Evolutionary conservation across 2,329 filamentous ascomycete genomes (phyloP), one percentile per base, ranked within the genome.

Genomic region (Beauveria asiatica): DNA sequence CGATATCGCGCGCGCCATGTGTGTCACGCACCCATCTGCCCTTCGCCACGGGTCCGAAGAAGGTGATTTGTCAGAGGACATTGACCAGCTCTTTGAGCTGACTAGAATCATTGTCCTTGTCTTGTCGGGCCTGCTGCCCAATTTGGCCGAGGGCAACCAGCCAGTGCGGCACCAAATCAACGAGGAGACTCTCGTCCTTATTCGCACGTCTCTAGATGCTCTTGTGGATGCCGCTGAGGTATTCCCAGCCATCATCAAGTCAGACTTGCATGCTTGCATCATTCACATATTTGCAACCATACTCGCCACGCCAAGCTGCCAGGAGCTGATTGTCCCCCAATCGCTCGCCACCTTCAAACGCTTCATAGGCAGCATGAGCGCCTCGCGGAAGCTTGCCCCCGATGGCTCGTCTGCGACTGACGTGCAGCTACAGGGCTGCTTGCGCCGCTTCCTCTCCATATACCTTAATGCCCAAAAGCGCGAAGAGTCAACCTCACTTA

Each of bases 231-330:
- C 94, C 1, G 92, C 94, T 7, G 90, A 95, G 63, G 92, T 97
- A 17, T 99, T 99, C 74, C 95, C 95, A 0, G 86, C 90, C 2
- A 92, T 99, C 67, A 99, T 99, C 77, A 94, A 94, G 70, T 93
- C 92, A 10, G 94, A 99, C 71, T 81, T 99, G 7, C 92, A 97
- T 70, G 93, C 94, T 44, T 97, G 93, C 69, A 96, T 97, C 65
- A 83, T 99, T 54, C 92, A 99, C 76, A 96, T 97, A 59, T 97
- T 97, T 70, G 89, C 90, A 58, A 96, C 92, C 0, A 94, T 96
- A 61, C 82, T 99, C 13, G 89, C 90, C 16, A 97, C 92, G 0
- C 88, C 90, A 0, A 69, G 64, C 50, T 97, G 93, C 69, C 95
- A 99, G 74, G 84, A 90, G 27, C 82, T 90, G 42, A 90, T 97